These are phyloP conservation scores for Dichotomopilus funicola DNA, from an alignment of 2,329 filamentous ascomycete species.

Conservation along the genomic window DNA sequence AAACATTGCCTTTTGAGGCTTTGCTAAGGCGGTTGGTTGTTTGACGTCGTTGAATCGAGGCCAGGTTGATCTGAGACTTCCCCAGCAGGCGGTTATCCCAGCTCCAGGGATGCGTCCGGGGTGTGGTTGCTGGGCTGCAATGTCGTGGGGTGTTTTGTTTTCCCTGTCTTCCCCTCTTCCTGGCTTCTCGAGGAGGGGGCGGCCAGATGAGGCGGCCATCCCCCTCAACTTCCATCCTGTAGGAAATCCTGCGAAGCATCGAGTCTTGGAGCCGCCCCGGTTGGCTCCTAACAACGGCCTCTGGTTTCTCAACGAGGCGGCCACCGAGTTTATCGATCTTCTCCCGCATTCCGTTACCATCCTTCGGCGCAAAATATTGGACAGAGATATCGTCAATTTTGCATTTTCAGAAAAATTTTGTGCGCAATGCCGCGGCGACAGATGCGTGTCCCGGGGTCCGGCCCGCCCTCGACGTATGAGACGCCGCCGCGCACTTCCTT, in stretches of 20 bases:
- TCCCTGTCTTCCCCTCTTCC: conserved; percentile 3
- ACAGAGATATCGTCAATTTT: conserved; percentile 18
- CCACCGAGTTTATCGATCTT: conserved; percentile 8
- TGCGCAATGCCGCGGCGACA: conserved; percentile 22
- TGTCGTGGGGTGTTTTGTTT: conserved; percentile 7
- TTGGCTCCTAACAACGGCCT: too few relatives aligned
- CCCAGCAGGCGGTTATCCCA: neutral
- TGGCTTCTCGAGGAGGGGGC: neutral
- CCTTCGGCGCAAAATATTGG: conserved; percentile 14
- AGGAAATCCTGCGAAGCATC: too few relatives aligned
- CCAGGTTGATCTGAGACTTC: too few relatives aligned
- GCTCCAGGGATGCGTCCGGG: neutral
- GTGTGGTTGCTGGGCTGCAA: neutral
- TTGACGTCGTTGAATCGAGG: too few relatives aligned
- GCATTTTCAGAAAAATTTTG: conserved; percentile 15
- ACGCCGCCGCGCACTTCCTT: conserved; percentile 16
- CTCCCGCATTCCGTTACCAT: conserved; percentile 13
- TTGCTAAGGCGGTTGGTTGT: too few relatives aligned
- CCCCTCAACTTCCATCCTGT: too few relatives aligned
- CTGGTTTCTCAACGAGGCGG: neutral
- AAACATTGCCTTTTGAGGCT: too few relatives aligned
- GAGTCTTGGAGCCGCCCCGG: too few relatives aligned
- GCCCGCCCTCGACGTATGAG: conserved; percentile 16
- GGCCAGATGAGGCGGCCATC: neutral
- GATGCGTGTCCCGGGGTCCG: conserved; percentile 13